phyloP scores from a whole-genome alignment of 2,329 filamentous ascomycete species.

The Gnomoniopsis sp. region DNA sequence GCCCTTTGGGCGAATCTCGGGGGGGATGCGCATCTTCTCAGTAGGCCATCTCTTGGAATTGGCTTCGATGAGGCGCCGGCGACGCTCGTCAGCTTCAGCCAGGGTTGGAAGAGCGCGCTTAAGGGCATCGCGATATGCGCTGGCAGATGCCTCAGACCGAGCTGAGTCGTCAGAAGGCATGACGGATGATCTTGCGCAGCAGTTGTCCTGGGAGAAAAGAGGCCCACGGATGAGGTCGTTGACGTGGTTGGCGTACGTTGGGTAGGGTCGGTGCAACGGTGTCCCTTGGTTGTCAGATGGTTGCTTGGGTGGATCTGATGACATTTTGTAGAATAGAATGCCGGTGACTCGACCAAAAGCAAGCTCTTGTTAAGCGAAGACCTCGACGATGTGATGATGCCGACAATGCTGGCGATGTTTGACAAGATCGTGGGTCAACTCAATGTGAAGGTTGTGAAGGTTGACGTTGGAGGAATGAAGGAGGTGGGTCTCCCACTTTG shows the following conservation, averaged over 20 bases:
- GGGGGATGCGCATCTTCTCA: neutral
- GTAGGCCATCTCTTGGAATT: slow-evolving; percentile 3
- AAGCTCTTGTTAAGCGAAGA: too few species aligned
- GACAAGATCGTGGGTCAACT: too few species aligned
- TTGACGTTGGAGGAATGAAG: neutral
- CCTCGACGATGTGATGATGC: neutral
- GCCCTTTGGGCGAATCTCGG: slow-evolving; percentile 1
- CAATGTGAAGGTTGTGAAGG: too few species aligned
- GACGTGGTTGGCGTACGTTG: neutral
- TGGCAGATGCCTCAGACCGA: neutral
- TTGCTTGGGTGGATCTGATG: neutral
- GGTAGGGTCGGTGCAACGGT: neutral
- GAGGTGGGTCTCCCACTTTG: neutral
- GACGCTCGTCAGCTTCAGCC: neutral
- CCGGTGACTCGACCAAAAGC: too few species aligned
- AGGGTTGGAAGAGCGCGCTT: neutral
- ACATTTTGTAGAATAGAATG: neutral
- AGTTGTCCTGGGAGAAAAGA: neutral
- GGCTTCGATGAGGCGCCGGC: neutral
- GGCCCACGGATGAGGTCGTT: neutral
- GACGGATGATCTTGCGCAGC: neutral
- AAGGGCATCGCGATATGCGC: neutral
- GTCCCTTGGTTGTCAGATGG: neutral
- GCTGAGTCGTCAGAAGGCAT: neutral
- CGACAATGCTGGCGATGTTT: neutral